Evolutionary conservation across 2,329 filamentous ascomycete species (phyloP), one percentile per base, ranked within the genome.

Genomic region (Hypoxylon sp.): DNA sequence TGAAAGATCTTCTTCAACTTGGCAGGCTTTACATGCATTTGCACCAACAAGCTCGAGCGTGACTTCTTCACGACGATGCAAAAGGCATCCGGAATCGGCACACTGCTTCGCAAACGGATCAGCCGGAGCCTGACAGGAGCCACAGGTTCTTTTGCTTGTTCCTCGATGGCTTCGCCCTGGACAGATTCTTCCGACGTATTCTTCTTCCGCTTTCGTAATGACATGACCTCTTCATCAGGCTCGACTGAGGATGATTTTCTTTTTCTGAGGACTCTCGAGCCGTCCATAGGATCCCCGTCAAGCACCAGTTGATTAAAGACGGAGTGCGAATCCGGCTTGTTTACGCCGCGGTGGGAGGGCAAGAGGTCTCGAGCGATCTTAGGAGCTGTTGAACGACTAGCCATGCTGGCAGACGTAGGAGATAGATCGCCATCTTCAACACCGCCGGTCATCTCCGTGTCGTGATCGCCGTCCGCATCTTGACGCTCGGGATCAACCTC

Each of bases 231-330:
- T 62, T 89, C 81, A 62, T 91, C 79, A 58, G 77, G 79, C 45
- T 88, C 87, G 10, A 83, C 79, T 2, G 90, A 89, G 1, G 91
- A 92, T 15, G 91, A 88, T 74, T 94, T 96, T 50, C 93, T 86
- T 76, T 96, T 96, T 58, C 93, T 84, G 58, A 96, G 78, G 26
- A 90, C 84, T 49, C 92, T 88, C 7, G 91, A 88, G 41, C 88
- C 90, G 73, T 94, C 89, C 77, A 89, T 81, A 6, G 88, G 82
- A 68, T 92, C 89, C 60, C 89, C 88, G 49, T 89, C 85, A 50
- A 90, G 79, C 31, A 90, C 87, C 9, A 90, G 77, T 53, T 87
- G 87, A 64, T 89, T 89, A 73, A 92, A 92, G 23, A 92, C 85
- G 0, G 90, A 92, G 73, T 91, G 89, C 13, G 90, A 90, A 59